These are phyloP conservation scores for Daldinia grandis DNA, from an alignment of 495 filamentous ascomycete species.

Conservation along the genomic window DNA sequence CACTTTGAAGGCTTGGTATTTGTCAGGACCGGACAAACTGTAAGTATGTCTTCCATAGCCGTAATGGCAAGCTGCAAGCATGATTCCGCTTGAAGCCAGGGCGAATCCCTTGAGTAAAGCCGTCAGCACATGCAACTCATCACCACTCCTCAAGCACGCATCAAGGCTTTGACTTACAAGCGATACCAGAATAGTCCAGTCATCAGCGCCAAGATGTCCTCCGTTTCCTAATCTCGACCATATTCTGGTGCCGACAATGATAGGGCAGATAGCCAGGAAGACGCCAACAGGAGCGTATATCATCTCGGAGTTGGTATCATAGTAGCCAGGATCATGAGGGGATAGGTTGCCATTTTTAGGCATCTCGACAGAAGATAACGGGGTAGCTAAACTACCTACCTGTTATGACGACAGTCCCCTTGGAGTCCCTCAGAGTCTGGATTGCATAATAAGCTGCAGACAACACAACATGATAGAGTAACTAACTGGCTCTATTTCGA, in stretches of 20 bases:
- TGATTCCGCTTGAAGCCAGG: slow-evolving; percentile 40
- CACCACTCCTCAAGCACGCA: background rate
- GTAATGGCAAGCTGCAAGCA: slow-evolving; percentile 43
- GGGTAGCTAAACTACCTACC: background rate
- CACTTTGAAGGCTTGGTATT: slow-evolving; percentile 43
- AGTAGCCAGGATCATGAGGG: background rate
- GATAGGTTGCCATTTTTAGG: background rate
- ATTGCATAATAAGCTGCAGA: slow-evolving; percentile 1
- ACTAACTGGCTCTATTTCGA: background rate
- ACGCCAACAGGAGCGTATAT: slow-evolving; percentile 40
- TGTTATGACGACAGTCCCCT: background rate
- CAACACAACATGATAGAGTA: background rate
- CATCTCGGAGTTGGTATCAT: slow-evolving; percentile 29
- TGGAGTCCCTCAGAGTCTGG: background rate
- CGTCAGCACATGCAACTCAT: background rate
- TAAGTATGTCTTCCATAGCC: slow-evolving; percentile 42
- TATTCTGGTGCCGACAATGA: slow-evolving; percentile 36
- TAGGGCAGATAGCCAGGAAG: slow-evolving; percentile 41
- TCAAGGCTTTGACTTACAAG: slow-evolving; percentile 35
- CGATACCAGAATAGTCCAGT: slow-evolving; percentile 43
- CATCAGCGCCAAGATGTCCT: slow-evolving; percentile 42
- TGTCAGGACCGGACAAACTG: slow-evolving; percentile 25
- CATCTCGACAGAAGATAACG: slow-evolving; percentile 5
- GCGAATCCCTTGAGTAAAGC: slow-evolving; percentile 23
- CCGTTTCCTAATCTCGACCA: slow-evolving; percentile 41